These are phyloP conservation scores for Leptographium galeiforme DNA, from an alignment of 2,329 filamentous ascomycete genomes.

Conservation along the genomic window DNA sequence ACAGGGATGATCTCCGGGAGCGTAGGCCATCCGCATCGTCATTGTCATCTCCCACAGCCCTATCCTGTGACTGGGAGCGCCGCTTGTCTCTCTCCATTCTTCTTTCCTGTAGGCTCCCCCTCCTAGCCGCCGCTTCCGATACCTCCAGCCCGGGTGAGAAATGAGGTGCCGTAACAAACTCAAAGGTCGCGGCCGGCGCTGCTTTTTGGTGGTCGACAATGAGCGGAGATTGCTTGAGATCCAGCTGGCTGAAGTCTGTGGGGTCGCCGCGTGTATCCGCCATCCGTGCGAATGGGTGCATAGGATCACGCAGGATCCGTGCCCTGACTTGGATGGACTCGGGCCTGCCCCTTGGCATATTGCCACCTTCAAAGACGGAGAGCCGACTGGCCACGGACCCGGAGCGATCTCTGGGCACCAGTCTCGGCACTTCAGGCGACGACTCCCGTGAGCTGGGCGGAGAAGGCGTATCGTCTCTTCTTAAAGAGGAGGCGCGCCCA, in stretches of 20 bases:
- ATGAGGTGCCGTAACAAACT: too few species aligned
- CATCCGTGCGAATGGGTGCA: slow-evolving; percentile 25
- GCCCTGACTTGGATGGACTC: slow-evolving; percentile 85
- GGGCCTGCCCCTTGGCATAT: slow-evolving; percentile 32
- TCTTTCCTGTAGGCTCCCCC: slow-evolving; percentile 35
- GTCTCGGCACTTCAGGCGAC: slow-evolving; percentile 28
- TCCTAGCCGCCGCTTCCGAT: slow-evolving; percentile 8
- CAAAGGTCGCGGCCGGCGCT: slow-evolving; percentile 15
- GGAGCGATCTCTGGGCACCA: slow-evolving; percentile 30
- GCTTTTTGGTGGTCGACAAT: slow-evolving; percentile 42
- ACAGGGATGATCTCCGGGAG: slow-evolving; percentile 43
- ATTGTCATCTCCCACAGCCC: slow-evolving; percentile 17
- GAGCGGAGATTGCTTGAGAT: slow-evolving; percentile 46
- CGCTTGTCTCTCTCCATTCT: slow-evolving; percentile 28
- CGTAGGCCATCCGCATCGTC: slow-evolving; percentile 11
- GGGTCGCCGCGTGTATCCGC: slow-evolving; percentile 27
- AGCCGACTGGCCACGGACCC: slow-evolving; percentile 41
- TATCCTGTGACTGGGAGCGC: slow-evolving; percentile 22
- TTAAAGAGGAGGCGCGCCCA: slow-evolving; percentile 29
- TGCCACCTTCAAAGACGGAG: slow-evolving; percentile 39
- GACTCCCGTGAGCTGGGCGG: slow-evolving; percentile 29
- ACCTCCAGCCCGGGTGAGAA: background rate
- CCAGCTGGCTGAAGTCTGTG: slow-evolving; percentile 31
- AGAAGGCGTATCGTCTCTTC: slow-evolving; percentile 21
- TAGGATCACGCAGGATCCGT: slow-evolving; percentile 59